phyloP scores from a whole-genome alignment of 2,329 filamentous ascomycete species.

The Biscogniauxia sp. region DNA sequence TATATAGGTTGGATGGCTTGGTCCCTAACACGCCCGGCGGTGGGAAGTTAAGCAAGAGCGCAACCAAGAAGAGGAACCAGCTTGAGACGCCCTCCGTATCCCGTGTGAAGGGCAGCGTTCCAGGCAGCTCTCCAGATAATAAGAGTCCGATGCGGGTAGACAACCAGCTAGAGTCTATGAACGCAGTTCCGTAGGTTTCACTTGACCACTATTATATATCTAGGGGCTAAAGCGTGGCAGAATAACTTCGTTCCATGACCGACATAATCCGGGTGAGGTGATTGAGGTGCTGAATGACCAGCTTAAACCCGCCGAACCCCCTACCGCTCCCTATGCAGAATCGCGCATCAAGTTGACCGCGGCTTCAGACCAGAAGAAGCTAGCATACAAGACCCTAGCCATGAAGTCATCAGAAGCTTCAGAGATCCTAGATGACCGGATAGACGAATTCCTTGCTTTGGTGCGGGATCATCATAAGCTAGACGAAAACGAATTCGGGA shows the following conservation, averaged over 20 bases:
- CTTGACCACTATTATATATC: background rate
- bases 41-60: constrained; percentile 41
- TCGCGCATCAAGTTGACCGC: constrained; percentile 80
- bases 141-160: constrained; percentile 41
- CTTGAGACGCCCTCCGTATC: constrained; percentile 47
- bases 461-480: constrained; percentile 73
- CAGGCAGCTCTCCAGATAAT: constrained; percentile 44
- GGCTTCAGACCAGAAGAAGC: constrained; percentile 85
- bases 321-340: constrained; percentile 69
- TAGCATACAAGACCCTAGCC: constrained; percentile 86
- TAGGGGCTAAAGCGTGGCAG: constrained; percentile 34
- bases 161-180: constrained; percentile 39
- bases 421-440: constrained; percentile 90
- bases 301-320: constrained; percentile 64
- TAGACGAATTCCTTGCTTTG: constrained; percentile 80
- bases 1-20: constrained; percentile 61
- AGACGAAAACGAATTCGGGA: constrained; percentile 80
- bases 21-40: constrained; percentile 60
- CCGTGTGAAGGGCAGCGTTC: constrained; percentile 43
- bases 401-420: constrained; percentile 94
- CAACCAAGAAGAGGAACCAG: constrained; percentile 36
- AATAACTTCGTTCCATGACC: constrained; percentile 68
- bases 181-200: constrained; percentile 36
- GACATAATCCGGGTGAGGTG: constrained; percentile 76
- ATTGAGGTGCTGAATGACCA: constrained; percentile 81